Conservation (phyloP, 139 green algal species). For the Spirogloea muscicola region DNA sequence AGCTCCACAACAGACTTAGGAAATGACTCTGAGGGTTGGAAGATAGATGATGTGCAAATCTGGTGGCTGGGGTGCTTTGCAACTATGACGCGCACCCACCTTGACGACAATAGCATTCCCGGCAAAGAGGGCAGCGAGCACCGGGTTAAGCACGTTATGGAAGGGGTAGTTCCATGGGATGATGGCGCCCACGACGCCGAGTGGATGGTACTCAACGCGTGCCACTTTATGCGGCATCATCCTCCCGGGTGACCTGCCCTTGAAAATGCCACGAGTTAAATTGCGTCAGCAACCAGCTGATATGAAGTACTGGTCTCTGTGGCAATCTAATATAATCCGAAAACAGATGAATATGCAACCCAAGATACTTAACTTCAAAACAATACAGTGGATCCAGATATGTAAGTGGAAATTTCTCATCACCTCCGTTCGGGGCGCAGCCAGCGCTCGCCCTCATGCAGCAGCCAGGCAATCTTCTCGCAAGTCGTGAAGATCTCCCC, state of each 20-base stretch:
- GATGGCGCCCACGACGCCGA: conserved; percentile 84
- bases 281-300: no score
- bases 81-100: conserved; percentile 49
- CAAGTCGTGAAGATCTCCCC: conserved; percentile 92
- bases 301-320: no score
- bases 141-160: conserved; percentile 97
- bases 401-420: no score
- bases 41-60: no score
- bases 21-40: no score
- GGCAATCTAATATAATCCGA: no score
- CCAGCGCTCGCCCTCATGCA: conserved; percentile 70
- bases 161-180: conserved; percentile 99
- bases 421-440: conserved; percentile 70
- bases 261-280: no score
- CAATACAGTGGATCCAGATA: no score
- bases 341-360: no score
- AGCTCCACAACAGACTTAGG: no score
- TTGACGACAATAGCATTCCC: conserved; percentile 95
- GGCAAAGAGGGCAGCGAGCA: conserved; percentile 85
- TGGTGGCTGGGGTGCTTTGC: no score
- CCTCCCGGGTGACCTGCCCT: conserved; percentile 61
- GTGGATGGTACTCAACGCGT: conserved; percentile 84
- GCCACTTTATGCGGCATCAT: conserved; percentile 97
- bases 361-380: no score
- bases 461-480: conserved; percentile 95